phyloP scores from a whole-genome alignment of 192 early-diverging fungal genomes.

The Backusella circina region DNA sequence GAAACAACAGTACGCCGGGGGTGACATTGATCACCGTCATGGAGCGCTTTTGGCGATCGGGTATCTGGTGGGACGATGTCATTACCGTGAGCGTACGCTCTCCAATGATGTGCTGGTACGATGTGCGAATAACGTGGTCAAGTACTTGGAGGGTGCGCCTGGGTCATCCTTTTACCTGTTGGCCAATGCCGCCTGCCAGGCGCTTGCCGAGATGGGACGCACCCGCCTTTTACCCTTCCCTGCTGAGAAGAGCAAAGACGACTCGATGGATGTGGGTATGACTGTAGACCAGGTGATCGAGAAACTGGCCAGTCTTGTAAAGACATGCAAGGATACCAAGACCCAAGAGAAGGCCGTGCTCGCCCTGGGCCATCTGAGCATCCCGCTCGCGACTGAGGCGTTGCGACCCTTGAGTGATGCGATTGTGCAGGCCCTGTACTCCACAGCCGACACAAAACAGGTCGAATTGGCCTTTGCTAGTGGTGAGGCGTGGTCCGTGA shows the following conservation, averaged over 20 bases:
- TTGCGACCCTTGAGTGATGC: neutral
- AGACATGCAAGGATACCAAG: conserved; percentile 68
- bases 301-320: conserved; percentile 40
- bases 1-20: conserved; percentile 13
- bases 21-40: conserved; percentile 51
- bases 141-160: conserved; percentile 40
- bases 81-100: conserved; percentile 50
- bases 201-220: conserved; percentile 72
- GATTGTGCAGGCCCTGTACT: conserved; percentile 42
- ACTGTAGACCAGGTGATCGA: conserved; percentile 20
- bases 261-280: conserved; percentile 21
- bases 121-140: conserved; percentile 38
- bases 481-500: conserved; percentile 73
- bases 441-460: conserved; percentile 59
- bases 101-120: conserved; percentile 37
- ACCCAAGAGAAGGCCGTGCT: conserved; percentile 71
- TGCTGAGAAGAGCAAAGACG: neutral
- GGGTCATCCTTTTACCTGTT: conserved; percentile 43
- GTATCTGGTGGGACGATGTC: conserved; percentile 57
- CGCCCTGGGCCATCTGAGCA: conserved; percentile 65
- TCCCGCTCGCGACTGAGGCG: conserved; percentile 32
- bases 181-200: conserved; percentile 57
- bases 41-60: conserved; percentile 70
- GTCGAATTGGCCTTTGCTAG: conserved; percentile 82
- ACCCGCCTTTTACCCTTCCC: conserved; percentile 46